Conservation (phyloP, 2,329 filamentous ascomycete genomes). For the Septoria petroselini region DNA sequence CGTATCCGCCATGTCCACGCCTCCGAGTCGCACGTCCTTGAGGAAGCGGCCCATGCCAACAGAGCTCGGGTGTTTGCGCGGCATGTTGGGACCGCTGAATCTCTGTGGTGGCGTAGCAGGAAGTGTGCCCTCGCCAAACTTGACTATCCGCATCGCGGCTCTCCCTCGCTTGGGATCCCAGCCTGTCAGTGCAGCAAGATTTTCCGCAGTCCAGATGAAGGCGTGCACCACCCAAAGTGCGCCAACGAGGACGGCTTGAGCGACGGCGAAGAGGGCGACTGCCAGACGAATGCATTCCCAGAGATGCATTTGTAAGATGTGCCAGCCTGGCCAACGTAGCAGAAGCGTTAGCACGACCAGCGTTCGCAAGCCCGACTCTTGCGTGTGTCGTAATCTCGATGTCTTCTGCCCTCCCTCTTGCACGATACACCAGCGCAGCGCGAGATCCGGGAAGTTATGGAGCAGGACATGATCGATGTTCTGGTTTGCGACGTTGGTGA, state of each 20-base stretch:
- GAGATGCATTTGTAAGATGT: background rate
- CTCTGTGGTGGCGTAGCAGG: background rate
- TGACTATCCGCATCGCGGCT: background rate
- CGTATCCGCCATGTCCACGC: background rate
- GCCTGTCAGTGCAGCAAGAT: background rate
- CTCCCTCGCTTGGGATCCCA: background rate
- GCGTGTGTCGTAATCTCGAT: background rate
- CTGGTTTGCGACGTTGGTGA: background rate
- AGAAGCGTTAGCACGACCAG: background rate
- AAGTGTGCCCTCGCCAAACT: background rate
- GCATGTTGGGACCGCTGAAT: constrained; percentile 1
- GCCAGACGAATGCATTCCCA: background rate
- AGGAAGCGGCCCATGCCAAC: constrained; percentile 6
- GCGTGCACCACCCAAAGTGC: background rate
- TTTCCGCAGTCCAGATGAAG: background rate
- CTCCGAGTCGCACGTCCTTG: background rate
- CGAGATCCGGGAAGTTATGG: background rate
- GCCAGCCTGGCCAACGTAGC: constrained; percentile 4
- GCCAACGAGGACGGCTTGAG: background rate
- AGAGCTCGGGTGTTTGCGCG: constrained; percentile 7
- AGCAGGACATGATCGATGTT: constrained; percentile 1
- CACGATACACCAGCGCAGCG: constrained; percentile 1
- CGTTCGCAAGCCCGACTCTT: background rate
- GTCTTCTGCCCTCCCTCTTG: background rate
- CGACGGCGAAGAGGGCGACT: background rate